These are phyloP conservation scores for Gastrodia elata DNA, from an alignment of 106 monocot species.

Conservation along the genomic window DNA sequence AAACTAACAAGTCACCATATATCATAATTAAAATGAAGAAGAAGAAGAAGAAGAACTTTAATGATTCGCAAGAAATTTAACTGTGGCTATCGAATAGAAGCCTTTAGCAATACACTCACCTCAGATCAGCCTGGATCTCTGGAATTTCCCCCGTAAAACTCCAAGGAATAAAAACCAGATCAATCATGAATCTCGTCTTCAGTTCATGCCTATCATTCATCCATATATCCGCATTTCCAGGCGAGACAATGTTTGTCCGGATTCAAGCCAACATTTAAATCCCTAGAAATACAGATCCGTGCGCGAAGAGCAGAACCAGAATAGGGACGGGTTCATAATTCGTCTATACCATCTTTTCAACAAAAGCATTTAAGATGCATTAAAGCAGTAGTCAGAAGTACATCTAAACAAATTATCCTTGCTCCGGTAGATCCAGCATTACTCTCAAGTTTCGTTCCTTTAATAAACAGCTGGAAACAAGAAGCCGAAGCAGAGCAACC, in stretches of 20 bases:
- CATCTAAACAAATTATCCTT: neutral
- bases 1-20: neutral
- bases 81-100: neutral
- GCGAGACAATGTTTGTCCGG: neutral
- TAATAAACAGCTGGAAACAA: conserved; percentile 1
- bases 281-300: neutral
- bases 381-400: neutral
- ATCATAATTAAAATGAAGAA: neutral
- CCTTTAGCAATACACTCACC: neutral
- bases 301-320: neutral
- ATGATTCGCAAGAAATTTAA: neutral
- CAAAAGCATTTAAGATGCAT: conserved; percentile 3
- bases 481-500: neutral
- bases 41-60: neutral
- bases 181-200: neutral
- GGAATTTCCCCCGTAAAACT: neutral
- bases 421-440: neutral
- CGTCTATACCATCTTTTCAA: neutral
- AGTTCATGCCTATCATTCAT: neutral
- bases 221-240: neutral
- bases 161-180: neutral
- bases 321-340: neutral
- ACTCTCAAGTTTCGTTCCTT: neutral
- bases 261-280: neutral
- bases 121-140: conserved; percentile 3